These are phyloP conservation scores for Oryza meyeriana DNA, from an alignment of 176 grass and related monocot genomes.

Conservation along the genomic window DNA sequence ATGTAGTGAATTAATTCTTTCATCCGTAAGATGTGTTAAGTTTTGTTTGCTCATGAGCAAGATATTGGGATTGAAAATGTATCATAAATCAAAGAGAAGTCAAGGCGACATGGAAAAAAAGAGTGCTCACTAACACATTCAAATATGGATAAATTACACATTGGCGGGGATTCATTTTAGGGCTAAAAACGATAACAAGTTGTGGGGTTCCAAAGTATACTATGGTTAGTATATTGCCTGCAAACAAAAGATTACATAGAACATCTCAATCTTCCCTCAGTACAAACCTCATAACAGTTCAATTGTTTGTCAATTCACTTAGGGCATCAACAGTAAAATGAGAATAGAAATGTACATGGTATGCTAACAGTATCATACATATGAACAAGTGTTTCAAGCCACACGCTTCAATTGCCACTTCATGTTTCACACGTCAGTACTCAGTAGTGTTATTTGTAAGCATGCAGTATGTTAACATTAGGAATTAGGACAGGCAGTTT, in stretches of 20 bases:
- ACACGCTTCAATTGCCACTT: neutral
- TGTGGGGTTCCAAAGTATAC: neutral
- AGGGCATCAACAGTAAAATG: neutral
- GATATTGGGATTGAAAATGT: neutral
- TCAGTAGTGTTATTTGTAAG: conserved; percentile 1
- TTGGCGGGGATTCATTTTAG: neutral
- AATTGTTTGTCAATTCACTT: neutral
- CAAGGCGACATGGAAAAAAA: neutral
- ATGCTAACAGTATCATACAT: neutral
- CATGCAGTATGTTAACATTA: conserved; percentile 3
- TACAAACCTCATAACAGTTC: neutral
- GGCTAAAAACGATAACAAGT: neutral
- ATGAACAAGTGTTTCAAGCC: neutral
- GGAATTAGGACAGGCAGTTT: neutral
- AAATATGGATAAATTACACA: neutral
- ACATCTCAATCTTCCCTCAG: neutral
- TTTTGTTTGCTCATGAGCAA: neutral
- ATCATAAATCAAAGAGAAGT: conserved; percentile 16
- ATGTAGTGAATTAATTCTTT: neutral
- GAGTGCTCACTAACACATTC: conserved; percentile 1
- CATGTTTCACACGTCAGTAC: neutral
- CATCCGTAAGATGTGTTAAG: neutral
- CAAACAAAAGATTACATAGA: neutral
- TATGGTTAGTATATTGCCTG: neutral
- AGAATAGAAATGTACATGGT: neutral